phyloP scores from a whole-genome alignment of 495 filamentous ascomycete genomes.

The Achaetomiella virescens region DNA sequence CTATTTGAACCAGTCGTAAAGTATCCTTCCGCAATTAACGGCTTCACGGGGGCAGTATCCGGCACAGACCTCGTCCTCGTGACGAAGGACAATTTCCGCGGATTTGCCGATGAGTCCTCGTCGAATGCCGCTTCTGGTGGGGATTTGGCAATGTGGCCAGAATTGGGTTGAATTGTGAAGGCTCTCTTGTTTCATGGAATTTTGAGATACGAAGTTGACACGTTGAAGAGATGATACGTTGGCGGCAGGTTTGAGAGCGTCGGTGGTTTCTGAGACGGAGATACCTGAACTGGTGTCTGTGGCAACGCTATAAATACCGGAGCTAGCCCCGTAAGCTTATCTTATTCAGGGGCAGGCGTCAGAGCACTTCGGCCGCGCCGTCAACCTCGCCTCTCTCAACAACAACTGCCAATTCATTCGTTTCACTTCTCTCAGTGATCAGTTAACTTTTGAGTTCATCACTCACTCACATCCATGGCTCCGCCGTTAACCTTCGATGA shows the following conservation, averaged over 20 bases:
- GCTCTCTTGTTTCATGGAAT: not conserved
- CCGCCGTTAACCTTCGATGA: not conserved
- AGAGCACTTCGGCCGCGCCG: not conserved
- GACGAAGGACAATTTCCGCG: not conserved
- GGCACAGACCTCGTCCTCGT: too few species aligned
- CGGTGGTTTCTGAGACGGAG: not conserved
- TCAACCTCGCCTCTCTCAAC: not conserved
- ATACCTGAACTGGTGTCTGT: not conserved
- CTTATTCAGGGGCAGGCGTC: not conserved
- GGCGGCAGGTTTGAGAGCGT: not conserved
- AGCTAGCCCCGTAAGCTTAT: not conserved
- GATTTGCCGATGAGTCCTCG: not conserved
- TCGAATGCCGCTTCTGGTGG: not conserved
- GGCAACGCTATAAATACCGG: conserved; percentile 2
- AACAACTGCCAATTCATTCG: not conserved
- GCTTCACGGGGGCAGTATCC: too few species aligned
- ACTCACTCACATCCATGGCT: not conserved
- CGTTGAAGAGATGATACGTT: conserved; percentile 1
- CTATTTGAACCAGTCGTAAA: too few species aligned
- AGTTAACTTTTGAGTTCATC: too few species aligned
- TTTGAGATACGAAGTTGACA: conserved; percentile 22
- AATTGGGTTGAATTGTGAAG: not conserved
- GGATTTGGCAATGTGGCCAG: conserved; percentile 3
- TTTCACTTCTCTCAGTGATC: too few species aligned
- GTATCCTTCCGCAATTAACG: too few species aligned